A percentile compares a stretch with the other conserved stretches of the same genome.
These are phyloP conservation scores for Kodamaea sp. DNA, from an alignment of 1,139 yeast genomes.

Conservation along the genomic window DNA sequence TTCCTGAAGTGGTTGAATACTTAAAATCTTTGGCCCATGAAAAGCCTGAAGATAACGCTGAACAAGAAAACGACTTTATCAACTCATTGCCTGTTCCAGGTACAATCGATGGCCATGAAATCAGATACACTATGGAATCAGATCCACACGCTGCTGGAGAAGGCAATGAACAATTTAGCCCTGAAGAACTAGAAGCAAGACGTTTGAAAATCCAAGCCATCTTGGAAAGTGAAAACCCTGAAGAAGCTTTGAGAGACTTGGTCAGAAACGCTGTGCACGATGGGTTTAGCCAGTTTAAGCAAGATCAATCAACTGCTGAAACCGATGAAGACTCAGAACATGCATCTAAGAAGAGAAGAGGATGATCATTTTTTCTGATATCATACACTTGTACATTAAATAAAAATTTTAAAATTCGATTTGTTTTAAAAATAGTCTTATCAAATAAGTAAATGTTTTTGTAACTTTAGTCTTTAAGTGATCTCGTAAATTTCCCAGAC, in stretches of 20 bases:
- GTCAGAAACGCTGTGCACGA: constrained; percentile 63
- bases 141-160: constrained; percentile 34
- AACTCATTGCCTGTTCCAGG: constrained; percentile 41
- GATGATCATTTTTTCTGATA: too few relatives aligned
- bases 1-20: constrained; percentile 70
- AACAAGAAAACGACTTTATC: constrained; percentile 13
- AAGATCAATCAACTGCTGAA: constrained; percentile 13
- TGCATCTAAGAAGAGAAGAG: constrained; percentile 25
- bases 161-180: constrained; percentile 16
- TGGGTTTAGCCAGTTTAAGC: constrained; percentile 33
- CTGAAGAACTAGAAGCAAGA: constrained; percentile 48
- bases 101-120: constrained; percentile 46
- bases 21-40: constrained; percentile 48
- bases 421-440: too few relatives aligned
- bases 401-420: too few relatives aligned
- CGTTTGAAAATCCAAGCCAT: constrained; percentile 66
- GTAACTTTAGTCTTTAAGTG: too few relatives aligned
- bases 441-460: too few relatives aligned
- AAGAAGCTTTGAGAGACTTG: constrained; percentile 68
- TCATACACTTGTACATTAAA: too few relatives aligned
- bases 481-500: too few relatives aligned
- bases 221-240: constrained; percentile 72
- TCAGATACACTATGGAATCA: constrained; percentile 55
- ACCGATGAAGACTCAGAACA: constrained; percentile 8
- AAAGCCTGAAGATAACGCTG: constrained; percentile 15